Base-by-base conservation (phyloP, 768 basidiomycete species). In the Clitopilus hobsonii region DNA sequence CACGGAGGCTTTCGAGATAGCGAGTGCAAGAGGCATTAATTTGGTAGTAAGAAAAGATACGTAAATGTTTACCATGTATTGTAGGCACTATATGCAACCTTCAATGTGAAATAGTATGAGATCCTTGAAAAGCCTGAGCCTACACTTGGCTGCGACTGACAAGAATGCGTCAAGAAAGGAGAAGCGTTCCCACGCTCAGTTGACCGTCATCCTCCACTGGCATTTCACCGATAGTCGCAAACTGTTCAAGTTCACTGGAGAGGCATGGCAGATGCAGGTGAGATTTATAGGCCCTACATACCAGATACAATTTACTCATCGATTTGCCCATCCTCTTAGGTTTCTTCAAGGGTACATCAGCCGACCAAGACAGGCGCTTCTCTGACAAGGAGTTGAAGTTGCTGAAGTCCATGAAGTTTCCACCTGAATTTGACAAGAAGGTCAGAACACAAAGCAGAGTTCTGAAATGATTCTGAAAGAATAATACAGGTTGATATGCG, bases 351-450 rank as follows among this genome's bases (percentile, higher is more conserved):
- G 91, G 91, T 65, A 93, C 90, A 23, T 91, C 89, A 60, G 87
- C 89, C 27, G 91, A 91, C 76, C 90, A 94, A 71, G 92, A 94
- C 69, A 84, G 89, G 61, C 84, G 95, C 51, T 97, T 98, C 71
- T 90, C 90, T 25, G 91, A 98, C 81, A 97, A 98, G 75, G 94
- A 96, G 72, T 73, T 88, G 52, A 93, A 93, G 63, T 79, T 95
- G 28, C 83, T 96, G 61, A 94, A 90, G 72, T 65, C 81, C 5
- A 88, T 94, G 73, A 95, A 96, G 71, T 98, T 98, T 67, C 94
- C 95, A 6, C 67, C 88, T 0, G 82, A 89, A 63, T 97, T 95
- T 63, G 86, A 91, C 50, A 87, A 88, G 75, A 97, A 95, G 82
- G 89, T 86, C 54, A 47, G 62, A 24, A 6, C 18, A 24, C 11